These are phyloP conservation scores for Luffa aegyptiaca DNA, from an alignment of 306 rosid genomes.

Conservation along the genomic window DNA sequence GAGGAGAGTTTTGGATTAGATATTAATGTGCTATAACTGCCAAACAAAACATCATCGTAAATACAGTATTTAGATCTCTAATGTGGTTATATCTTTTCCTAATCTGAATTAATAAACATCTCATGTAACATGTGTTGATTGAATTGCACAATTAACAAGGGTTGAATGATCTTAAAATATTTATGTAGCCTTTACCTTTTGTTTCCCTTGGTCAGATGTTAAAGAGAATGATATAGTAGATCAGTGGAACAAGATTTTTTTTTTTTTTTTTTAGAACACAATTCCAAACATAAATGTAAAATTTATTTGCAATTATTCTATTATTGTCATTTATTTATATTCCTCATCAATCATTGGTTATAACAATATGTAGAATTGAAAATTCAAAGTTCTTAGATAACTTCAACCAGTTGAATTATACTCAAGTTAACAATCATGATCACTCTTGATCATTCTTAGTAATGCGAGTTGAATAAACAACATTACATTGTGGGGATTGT, in stretches of 20 bases:
- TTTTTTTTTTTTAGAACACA: too few relatives aligned
- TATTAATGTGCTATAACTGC: background rate
- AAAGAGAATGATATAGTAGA: background rate
- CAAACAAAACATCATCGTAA: background rate
- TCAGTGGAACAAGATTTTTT: background rate
- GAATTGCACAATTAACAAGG: too few relatives aligned
- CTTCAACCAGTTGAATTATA: too few relatives aligned
- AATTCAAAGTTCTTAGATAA: too few relatives aligned
- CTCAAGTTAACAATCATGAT: too few relatives aligned
- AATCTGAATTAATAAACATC: background rate
- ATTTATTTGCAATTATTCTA: background rate
- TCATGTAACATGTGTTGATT: background rate
- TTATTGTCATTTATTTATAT: background rate
- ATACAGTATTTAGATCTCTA: background rate
- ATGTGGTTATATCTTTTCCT: background rate
- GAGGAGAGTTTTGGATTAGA: background rate
- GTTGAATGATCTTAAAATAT: background rate
- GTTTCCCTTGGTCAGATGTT: background rate
- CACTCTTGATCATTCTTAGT: too few relatives aligned
- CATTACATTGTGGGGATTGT: too few relatives aligned
- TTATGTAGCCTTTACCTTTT: background rate
- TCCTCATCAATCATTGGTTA: too few relatives aligned
- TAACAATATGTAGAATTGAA: too few relatives aligned
- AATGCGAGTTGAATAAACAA: too few relatives aligned
- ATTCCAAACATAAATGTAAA: background rate